Conservation (phyloP, 176 grass and related monocot species). For the Hordeum marinum region DNA sequence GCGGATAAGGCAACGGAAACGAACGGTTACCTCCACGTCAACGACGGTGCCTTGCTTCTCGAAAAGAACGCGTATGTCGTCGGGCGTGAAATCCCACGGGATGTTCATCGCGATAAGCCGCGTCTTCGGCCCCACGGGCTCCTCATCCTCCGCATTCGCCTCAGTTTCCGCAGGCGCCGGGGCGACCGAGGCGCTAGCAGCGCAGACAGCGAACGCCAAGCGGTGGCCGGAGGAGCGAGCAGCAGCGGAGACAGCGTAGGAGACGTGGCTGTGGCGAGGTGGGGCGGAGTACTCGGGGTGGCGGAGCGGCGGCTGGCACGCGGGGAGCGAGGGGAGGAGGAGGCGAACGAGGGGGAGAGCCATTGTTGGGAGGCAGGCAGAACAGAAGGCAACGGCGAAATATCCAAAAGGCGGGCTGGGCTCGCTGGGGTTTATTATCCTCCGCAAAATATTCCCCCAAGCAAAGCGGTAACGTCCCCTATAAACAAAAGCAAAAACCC, state of each 20-base stretch:
- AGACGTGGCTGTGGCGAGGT: background rate
- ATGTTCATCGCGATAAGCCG: constrained; percentile 84
- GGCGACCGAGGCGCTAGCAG: constrained; percentile 17
- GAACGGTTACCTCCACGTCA: constrained; percentile 57
- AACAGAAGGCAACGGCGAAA: background rate
- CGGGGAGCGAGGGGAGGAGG: constrained; percentile 23
- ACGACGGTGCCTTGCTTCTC: constrained; percentile 68
- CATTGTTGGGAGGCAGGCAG: constrained; percentile 34
- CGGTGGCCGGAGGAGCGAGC: constrained; percentile 1
- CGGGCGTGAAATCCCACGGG: constrained; percentile 73
- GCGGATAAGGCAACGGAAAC: background rate
- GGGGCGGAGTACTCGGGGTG: constrained; percentile 1
- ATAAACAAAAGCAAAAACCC: too few species aligned
- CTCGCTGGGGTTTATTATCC: constrained; percentile 27
- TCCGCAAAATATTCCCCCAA: constrained; percentile 29
- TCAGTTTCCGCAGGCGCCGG: background rate
- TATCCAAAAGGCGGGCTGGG: background rate
- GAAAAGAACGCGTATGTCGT: constrained; percentile 78
- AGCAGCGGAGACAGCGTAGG: background rate
- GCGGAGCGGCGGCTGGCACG: constrained; percentile 15
- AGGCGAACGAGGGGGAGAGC: constrained; percentile 43
- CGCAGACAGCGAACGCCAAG: background rate
- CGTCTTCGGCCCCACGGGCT: constrained; percentile 30
- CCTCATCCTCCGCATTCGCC: constrained; percentile 23
- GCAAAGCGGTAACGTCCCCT: too few species aligned